Base-by-base conservation (phyloP, 2,329 filamentous ascomycete species). In the Aspergillus viridinutans region DNA sequence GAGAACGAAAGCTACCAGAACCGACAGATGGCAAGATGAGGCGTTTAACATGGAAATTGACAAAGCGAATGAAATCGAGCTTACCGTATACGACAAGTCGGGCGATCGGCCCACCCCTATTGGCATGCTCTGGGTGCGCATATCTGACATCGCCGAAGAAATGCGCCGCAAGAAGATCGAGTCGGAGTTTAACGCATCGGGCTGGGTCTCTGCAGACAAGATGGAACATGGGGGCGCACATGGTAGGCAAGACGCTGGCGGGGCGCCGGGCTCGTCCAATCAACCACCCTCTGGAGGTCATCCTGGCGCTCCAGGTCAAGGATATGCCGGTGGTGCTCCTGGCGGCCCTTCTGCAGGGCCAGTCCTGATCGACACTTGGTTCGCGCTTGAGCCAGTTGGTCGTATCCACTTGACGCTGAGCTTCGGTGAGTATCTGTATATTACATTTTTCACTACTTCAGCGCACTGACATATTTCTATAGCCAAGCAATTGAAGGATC, bases 161-260 rank as follows among this genome's bases (percentile, higher is more conserved):
- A 93, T 99, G 83, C 89, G 94, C 71, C 87, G 92, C 60, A 97
- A 97, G 82, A 95, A 89, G 78, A 95, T 99, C 60, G 94, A 99
- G 76, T 89, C 91, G 14, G 94, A 99, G 71, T 90, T 97, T 72
- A 96, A 92, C 73, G 90, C 87, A 69, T 92, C 90, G 48, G 94
- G 93, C 53, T 99, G 94, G 94, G 93, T 97, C 53, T 96, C 94
- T 62, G 94, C 94, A 53, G 94, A 97, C 73, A 90, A 93, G 70
- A 96, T 97, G 90, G 90, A 85, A 49, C 86, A 84, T 61, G 80
- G 81, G 56, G 73, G 78, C 45, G 70, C 75, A 21, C 62, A 69
- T 53, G 76, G 79, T 38, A 79, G 80, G 59, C 78, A 81, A 23
- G 81, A 85, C 60, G 64, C 83, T 49, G 80, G 83, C 56, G 84